Base-by-base conservation (phyloP, 2,329 filamentous ascomycete genomes). In the Colletotrichum tanaceti region DNA sequence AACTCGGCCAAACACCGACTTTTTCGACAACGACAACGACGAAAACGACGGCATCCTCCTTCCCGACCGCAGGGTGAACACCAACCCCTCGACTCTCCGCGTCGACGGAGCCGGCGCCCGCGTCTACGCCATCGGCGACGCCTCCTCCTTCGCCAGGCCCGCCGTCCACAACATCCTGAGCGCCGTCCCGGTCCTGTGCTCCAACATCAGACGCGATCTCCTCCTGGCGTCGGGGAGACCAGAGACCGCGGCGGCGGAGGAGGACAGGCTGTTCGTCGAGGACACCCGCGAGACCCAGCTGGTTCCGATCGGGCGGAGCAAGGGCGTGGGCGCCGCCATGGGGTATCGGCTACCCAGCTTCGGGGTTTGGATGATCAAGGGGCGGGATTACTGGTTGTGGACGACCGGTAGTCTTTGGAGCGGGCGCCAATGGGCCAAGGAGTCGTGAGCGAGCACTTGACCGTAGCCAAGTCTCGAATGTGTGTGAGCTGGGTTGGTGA, bases 381-480 rank as follows among this genome's bases (percentile, higher is more conserved):
- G 84, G 1, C 74, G 83, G 20, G 82, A 86, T 69, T 85, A 85
- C 69, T 87, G 83, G 82, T 63, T 86, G 35, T 84, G 83, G 81
- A 85, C 82, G 11, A 83, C 81, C 1, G 80, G 75, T 0, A 72
- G 72, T 4, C 63, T 86, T 16, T 87, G 85, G 85, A 85, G 75
- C 74, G 85, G 84, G 18, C 82, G 82, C 63, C 82, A 85, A 57
- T 87, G 83, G 83, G 76, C 74, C 10, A 85, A 85, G 72, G 80
- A 83, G 71, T 70, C 71, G 9, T 79, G 57, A 76, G 4, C 5
- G n/a, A 6, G 18, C 2, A 14, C 7, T 16, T 20, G 2, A 20
- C 11, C 9, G 14, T 7, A 9, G 2, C 18, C 5, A 41, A 10
- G 44, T 6, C 11, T 35, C 2, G 32, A 28, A 6, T 13, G 16